Base-by-base conservation (phyloP, 306 rosid species). In the Cucumis sativus region DNA sequence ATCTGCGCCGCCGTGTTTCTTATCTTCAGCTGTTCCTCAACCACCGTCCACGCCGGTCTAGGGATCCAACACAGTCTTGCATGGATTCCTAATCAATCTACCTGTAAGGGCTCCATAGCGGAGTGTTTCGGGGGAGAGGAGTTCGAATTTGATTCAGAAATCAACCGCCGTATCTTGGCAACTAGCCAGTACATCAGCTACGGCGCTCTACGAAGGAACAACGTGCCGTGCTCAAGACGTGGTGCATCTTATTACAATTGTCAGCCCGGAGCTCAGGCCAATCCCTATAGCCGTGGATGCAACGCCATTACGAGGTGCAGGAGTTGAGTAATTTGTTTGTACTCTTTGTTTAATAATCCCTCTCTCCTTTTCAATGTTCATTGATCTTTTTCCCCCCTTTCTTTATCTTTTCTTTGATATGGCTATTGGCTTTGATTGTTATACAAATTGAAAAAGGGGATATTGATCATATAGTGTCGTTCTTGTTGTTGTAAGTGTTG, bases 191-290 rank as follows among this genome's bases (percentile, higher is more conserved):
- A 96, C 86, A 85, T 96, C 88, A 96, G 99, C 96, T 96, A 96
- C 83, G 99, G 96, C 73, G 98, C 99, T 78, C 84, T 96, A 28
- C 90, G 84, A 91, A 92, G 92, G 94, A 91, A 96, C 92, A 87
- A 88, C 10, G 97, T 96, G 6, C 99, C 99, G 1, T 96, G 99
- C 80, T 96, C 99, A 20, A 92, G 96, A 62, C 98, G 96, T 3
- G 98, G 98, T 1, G 87, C 97, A 0, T 93, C 98, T 28, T 93
- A 93, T 83, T 93, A 96, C 85, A 96, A 96, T 75, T 96, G 99
- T 88, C 35, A 78, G 54, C 83, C 98, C n/a, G 98, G 99, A 0
- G 91, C 94, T 79, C 94, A 89, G 85, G 81, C 98, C 14, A 96
- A 96, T 74, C 99, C 99, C 69, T 96, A 96, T 80, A 71, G 3